Conservation (phyloP, 2,329 filamentous ascomycete genomes). For the Helotiales sp. region DNA sequence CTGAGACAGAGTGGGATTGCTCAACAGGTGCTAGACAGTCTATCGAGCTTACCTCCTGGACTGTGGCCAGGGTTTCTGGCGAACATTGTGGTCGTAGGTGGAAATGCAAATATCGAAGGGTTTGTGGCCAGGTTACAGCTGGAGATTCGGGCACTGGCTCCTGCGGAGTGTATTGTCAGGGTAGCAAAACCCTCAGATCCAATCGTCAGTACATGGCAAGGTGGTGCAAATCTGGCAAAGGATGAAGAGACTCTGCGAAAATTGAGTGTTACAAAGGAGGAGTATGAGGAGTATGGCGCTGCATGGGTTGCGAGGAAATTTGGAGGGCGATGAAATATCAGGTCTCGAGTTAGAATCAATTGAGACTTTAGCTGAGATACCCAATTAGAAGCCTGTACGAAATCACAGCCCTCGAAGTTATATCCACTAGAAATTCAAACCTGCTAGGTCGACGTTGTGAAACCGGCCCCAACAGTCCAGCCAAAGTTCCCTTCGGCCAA, state of each 20-base stretch:
- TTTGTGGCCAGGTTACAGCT: constrained; percentile 80
- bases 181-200: constrained; percentile 74
- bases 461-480: too few relatives aligned
- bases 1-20: constrained; percentile 82
- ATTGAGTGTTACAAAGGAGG: constrained; percentile 79
- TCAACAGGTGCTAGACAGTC: constrained; percentile 79
- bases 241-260: constrained; percentile 67
- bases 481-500: too few relatives aligned
- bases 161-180: constrained; percentile 78
- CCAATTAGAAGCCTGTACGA: too few relatives aligned
- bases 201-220: constrained; percentile 82
- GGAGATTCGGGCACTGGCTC: constrained; percentile 73
- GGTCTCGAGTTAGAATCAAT: too few relatives aligned
- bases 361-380: too few relatives aligned
- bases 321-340: too few relatives aligned
- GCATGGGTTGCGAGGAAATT: constrained; percentile 78
- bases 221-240: constrained; percentile 77
- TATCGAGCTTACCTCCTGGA: constrained; percentile 77
- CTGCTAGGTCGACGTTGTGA: too few relatives aligned
- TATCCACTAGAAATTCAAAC: too few relatives aligned
- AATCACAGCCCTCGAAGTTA: too few relatives aligned
- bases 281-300: constrained; percentile 87
- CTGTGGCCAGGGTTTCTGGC: constrained; percentile 83
- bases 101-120: constrained; percentile 78
- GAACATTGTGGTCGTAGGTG: constrained; percentile 88